These are phyloP conservation scores for Echium plantagineum DNA, from an alignment of 257 asterid species.

Conservation along the genomic window DNA sequence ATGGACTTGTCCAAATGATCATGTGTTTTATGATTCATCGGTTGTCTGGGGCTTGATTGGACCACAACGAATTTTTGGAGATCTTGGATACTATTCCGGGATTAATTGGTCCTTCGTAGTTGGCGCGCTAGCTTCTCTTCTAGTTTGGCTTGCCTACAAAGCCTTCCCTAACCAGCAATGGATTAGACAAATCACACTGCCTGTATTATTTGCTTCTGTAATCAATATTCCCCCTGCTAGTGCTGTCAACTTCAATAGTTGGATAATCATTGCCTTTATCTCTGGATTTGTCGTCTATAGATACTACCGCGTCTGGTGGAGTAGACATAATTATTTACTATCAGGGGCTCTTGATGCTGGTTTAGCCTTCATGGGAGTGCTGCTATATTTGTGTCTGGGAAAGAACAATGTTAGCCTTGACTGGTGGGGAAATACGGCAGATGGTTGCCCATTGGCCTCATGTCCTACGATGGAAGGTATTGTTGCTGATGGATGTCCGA, in stretches of 20 bases:
- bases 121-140: too few species aligned
- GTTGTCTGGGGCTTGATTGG: too few species aligned
- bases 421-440: constrained; percentile 83
- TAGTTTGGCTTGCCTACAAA: too few species aligned
- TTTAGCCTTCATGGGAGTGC: constrained; percentile 87
- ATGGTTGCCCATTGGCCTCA: constrained; percentile 78
- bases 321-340: constrained; percentile 59
- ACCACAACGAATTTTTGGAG: too few species aligned
- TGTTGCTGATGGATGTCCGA: constrained; percentile 64
- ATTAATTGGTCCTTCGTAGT: too few species aligned
- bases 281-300: constrained; percentile 62
- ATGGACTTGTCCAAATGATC: too few species aligned
- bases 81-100: too few species aligned
- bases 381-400: constrained; percentile 59
- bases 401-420: constrained; percentile 48
- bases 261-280: constrained; percentile 66
- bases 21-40: too few species aligned
- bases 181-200: too few species aligned
- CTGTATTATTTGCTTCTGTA: constrained; percentile 28
- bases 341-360: constrained; percentile 96
- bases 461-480: constrained; percentile 79
- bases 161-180: too few species aligned
- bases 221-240: constrained; percentile 87
- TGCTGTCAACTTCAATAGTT: constrained; percentile 72
- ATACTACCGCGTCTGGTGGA: constrained; percentile 69